Percentiles rank a stretch among this genome's conserved stretches.
Evolutionary conservation across 2,329 filamentous ascomycete genomes (phyloP).

Genomic region (Cercospora sp.): DNA sequence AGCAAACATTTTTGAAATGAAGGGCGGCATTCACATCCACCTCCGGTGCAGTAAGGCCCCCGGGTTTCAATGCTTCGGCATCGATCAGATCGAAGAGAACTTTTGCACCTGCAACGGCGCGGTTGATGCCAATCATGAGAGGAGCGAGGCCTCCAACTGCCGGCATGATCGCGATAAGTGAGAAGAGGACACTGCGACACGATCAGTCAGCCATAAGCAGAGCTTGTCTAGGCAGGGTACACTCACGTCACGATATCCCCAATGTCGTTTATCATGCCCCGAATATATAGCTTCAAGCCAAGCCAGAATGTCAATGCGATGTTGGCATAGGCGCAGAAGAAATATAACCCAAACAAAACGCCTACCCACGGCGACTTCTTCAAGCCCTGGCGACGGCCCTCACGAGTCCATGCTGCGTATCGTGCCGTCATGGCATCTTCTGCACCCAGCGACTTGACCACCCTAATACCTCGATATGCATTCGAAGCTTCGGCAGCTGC

Average conservation of each 20-base stretch:
- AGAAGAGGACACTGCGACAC: not conserved
- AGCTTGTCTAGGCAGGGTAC: too few relatives aligned
- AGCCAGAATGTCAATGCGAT: not conserved
- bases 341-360: not conserved
- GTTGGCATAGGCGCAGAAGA: not conserved
- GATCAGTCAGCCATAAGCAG: too few relatives aligned
- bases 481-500: not conserved
- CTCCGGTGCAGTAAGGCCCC: not conserved
- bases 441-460: not conserved
- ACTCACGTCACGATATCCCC: not conserved
- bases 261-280: not conserved
- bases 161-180: not conserved
- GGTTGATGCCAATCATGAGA: not conserved
- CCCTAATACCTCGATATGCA: not conserved
- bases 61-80: not conserved
- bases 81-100: not conserved
- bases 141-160: not conserved
- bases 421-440: not conserved
- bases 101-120: not conserved
- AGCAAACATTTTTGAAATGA: conserved; percentile 42
- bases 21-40: conserved; percentile 22
- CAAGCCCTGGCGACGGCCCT: not conserved
- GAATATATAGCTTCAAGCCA: not conserved
- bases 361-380: not conserved
- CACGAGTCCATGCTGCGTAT: not conserved